A percentile compares a stretch with the other conserved stretches of the same genome.
Evolutionary conservation across 768 basidiomycete species (phyloP).

Genomic region (Calocybe indica): DNA sequence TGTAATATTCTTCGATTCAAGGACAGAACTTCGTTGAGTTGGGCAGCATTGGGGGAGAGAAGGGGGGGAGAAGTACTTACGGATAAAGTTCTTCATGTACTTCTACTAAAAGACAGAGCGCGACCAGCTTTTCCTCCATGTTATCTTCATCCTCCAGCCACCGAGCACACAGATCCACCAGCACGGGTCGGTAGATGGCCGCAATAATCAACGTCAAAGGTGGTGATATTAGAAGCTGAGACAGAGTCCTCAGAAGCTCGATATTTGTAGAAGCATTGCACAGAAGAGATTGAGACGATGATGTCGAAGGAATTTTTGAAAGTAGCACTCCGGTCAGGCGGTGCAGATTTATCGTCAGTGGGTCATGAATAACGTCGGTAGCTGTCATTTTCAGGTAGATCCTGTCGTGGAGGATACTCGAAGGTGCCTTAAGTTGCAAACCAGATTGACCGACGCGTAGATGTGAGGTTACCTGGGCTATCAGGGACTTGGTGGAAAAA

Average conservation of each 20-base stretch:
- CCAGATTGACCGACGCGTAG: no score
- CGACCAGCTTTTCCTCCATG: constrained; percentile 46
- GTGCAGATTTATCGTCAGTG: constrained; percentile 51
- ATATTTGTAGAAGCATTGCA: constrained; percentile 28
- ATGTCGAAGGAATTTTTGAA: constrained; percentile 34
- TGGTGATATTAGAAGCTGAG: constrained; percentile 53
- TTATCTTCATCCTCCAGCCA: constrained; percentile 52
- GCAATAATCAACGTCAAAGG: constrained; percentile 61
- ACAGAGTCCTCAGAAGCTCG: constrained; percentile 49
- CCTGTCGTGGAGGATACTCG: no score
- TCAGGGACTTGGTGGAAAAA: no score
- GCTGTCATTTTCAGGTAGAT: constrained; percentile 6
- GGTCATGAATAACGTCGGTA: constrained; percentile 39
- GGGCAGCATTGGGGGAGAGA: not conserved
- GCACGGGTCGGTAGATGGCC: constrained; percentile 65
- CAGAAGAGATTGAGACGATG: constrained; percentile 7
- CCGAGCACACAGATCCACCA: constrained; percentile 73
- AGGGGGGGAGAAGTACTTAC: constrained; percentile 52
- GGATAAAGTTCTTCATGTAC: constrained; percentile 67
- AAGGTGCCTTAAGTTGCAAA: no score
- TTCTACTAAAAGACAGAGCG: constrained; percentile 60
- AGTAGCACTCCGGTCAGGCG: constrained; percentile 47
- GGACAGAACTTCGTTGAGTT: not conserved
- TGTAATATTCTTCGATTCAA: constrained; percentile 46
- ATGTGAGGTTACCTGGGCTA: no score